Evolutionary conservation across 2,329 filamentous ascomycete genomes (phyloP).

Genomic region (Pseudonectria foliicola): DNA sequence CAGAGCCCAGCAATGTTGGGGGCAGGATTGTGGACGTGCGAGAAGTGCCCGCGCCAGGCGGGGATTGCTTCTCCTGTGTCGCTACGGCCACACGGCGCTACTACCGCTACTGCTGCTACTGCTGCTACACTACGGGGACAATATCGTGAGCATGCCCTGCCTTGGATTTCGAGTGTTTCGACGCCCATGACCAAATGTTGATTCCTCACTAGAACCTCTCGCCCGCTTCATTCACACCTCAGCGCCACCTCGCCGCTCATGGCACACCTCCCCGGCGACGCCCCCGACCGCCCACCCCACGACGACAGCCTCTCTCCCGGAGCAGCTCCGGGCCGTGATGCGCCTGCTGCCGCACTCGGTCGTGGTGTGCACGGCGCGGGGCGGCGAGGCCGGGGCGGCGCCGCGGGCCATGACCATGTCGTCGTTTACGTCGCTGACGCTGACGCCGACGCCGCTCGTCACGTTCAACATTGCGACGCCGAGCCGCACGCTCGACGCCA

Average conservation of each 20-base stretch:
- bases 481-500: conserved; percentile 48
- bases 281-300: conserved; percentile 31
- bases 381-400: conserved; percentile 22
- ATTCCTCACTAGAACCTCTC: conserved; percentile 6
- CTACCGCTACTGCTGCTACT: no score
- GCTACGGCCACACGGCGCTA: no score
- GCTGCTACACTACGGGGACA: no score
- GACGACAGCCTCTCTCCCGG: conserved; percentile 29
- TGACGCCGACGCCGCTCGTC: conserved; percentile 44
- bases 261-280: conserved; percentile 23
- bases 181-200: conserved; percentile 4
- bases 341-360: conserved; percentile 47
- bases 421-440: conserved; percentile 49
- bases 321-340: conserved; percentile 46
- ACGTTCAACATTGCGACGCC: conserved; percentile 52
- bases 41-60: background rate
- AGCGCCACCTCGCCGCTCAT: conserved; percentile 11
- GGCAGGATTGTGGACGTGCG: background rate
- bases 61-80: no score
- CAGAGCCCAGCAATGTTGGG: background rate
- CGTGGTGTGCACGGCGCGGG: conserved; percentile 44
- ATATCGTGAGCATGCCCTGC: conserved; percentile 11
- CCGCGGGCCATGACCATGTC: conserved; percentile 53
- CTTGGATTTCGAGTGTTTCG: no score
- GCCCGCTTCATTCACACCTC: conserved; percentile 12